These are phyloP conservation scores for Fraxinus anomala DNA, from an alignment of 257 asterid genomes.

Conservation along the genomic window DNA sequence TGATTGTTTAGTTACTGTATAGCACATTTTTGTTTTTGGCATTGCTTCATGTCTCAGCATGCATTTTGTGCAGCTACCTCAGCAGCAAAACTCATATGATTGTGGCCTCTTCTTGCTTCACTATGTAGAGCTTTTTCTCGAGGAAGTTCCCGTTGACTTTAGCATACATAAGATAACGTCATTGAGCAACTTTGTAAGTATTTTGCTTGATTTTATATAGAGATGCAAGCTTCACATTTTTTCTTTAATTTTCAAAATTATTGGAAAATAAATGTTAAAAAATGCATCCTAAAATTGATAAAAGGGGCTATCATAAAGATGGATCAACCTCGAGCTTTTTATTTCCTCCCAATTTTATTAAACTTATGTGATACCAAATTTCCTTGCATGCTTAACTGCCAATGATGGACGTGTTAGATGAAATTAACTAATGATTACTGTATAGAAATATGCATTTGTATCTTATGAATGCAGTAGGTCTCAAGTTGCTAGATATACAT, in stretches of 20 bases:
- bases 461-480: not conserved
- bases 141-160: conserved; percentile 67
- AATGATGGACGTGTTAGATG: not conserved
- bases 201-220: conserved; percentile 17
- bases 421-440: too few relatives aligned
- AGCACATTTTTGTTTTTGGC: conserved; percentile 18
- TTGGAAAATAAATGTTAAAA: not conserved
- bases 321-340: not conserved
- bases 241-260: conserved; percentile 4
- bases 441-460: not conserved
- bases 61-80: conserved; percentile 72
- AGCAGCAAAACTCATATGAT: conserved; percentile 83
- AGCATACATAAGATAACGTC: conserved; percentile 65
- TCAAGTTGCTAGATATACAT: not conserved
- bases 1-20: conserved; percentile 19
- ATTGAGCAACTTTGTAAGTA: conserved; percentile 73
- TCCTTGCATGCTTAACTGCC: not conserved
- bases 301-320: not conserved
- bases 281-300: not conserved
- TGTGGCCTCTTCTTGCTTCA: conserved; percentile 98
- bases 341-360: not conserved
- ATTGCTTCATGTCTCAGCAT: not conserved
- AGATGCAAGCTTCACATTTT: conserved; percentile 13
- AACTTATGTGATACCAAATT: not conserved
- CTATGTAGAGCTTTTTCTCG: conserved; percentile 84